phyloP scores from a whole-genome alignment of 192 early-diverging fungal genomes.

The Phycomyces nitens region DNA sequence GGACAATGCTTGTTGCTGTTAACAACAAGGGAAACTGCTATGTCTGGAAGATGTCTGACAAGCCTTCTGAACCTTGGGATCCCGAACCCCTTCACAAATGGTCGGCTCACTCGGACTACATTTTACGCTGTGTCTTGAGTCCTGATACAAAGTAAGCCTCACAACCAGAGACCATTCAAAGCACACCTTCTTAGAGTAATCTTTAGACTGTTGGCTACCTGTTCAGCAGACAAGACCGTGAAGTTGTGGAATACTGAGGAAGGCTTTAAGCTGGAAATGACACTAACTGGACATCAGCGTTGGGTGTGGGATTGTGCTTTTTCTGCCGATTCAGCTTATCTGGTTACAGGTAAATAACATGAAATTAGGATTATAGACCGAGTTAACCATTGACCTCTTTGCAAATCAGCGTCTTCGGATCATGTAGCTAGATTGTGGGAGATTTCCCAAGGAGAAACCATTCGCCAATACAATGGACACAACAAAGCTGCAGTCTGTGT shows the following conservation, averaged over 20 bases:
- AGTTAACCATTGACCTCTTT: no score
- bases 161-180: no score
- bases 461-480: constrained; percentile 86
- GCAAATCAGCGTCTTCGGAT: constrained; percentile 70
- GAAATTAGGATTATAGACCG: no score
- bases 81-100: constrained; percentile 70
- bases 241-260: constrained; percentile 76
- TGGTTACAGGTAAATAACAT: constrained; percentile 62
- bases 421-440: constrained; percentile 84
- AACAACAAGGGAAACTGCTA: constrained; percentile 80
- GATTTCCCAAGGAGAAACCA: constrained; percentile 69
- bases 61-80: constrained; percentile 43
- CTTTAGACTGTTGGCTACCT: constrained; percentile 68
- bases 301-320: constrained; percentile 96
- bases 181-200: no score
- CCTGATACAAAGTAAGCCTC: constrained; percentile 71
- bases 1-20: constrained; percentile 74
- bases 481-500: constrained; percentile 86
- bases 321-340: constrained; percentile 86
- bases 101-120: constrained; percentile 77
- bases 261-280: constrained; percentile 66
- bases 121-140: constrained; percentile 76
- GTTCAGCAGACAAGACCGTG: constrained; percentile 84
- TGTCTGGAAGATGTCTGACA: constrained; percentile 70
- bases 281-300: constrained; percentile 74